Evolutionary conservation across 169 alveolate genomes (phyloP), one percentile per base, ranked within the genome.

Genomic region (Plasmodium coatneyi): DNA sequence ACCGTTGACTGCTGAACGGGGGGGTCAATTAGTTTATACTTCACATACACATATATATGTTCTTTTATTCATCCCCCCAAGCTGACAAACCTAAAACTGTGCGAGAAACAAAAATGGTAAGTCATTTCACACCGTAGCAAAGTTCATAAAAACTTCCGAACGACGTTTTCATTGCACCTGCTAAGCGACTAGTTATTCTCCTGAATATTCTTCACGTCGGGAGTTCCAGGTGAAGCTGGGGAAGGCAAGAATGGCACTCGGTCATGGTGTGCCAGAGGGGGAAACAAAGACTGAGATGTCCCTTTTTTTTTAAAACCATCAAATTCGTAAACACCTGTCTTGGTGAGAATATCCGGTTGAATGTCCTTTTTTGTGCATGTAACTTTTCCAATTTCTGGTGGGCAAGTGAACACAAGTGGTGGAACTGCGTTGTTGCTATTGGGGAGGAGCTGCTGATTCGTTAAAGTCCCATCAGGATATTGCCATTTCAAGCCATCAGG

Each of bases 351-450:
- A 60, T 95, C 97, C 7, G 97, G 97, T 32, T 95, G 96, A 0
- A 95, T 60, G 36, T 92, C 82, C 66, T 81, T 91, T 41, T 95
- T 94, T 5, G 96, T 71, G 39, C 95, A 95, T n/a, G 95, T 86
- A 49, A 95, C 97, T 19, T 83, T 71, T 28, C 97, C 97, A 19
- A 95, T 95, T 71, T 95, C 96, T 5, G 97, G 97, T n/a, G 97
- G 97, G 54, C 96, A 95, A 3, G 97, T 95, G 72, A 95, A 72
- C 95, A 95, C 95, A 36, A 95, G 80, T 9, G 97, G 96, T 5
- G 97, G 97, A 82, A 95, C 76, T 79, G 76, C 60, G 54, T 25
- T 60, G 83, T 43, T 91, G 43, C 83, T 84, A 66, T 66, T 66
- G 30, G 76, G 76, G 76, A 9, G 76, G 5, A 91, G 91, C 28